phyloP scores from a whole-genome alignment of 1,139 yeast species.

The Scheffersomyces quercinus region DNA sequence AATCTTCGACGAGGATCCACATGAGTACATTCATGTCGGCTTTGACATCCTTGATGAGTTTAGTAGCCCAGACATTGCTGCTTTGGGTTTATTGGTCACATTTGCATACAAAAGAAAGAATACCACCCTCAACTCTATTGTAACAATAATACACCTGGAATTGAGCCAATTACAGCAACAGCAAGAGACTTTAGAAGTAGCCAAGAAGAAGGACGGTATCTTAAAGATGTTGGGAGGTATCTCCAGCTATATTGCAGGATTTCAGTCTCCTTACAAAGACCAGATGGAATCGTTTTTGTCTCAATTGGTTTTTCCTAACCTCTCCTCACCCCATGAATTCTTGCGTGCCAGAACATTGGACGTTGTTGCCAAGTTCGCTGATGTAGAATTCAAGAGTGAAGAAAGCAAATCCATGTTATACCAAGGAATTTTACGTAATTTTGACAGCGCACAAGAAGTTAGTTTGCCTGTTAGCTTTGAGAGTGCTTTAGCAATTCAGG shows the following conservation, averaged over 20 bases:
- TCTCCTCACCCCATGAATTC: constrained; percentile 66
- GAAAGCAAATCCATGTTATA: constrained; percentile 56
- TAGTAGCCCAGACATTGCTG: constrained; percentile 68
- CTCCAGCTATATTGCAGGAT: constrained; percentile 55
- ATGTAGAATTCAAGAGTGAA: constrained; percentile 52
- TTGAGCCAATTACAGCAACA: constrained; percentile 42
- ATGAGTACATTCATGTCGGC: constrained; percentile 80
- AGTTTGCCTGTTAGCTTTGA: constrained; percentile 80
- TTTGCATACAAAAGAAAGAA: constrained; percentile 67
- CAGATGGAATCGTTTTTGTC: constrained; percentile 74
- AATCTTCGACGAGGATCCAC: constrained; percentile 84
- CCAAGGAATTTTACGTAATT: constrained; percentile 65
- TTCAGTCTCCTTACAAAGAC: constrained; percentile 57
- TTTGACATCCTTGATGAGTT: constrained; percentile 66
- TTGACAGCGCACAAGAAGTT: constrained; percentile 42
- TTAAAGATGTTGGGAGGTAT: constrained; percentile 77
- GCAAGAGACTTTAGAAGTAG: constrained; percentile 54
- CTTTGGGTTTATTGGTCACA: constrained; percentile 61
- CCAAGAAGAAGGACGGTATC: constrained; percentile 77
- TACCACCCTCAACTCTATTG: constrained; percentile 60
- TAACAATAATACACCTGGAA: constrained; percentile 64
- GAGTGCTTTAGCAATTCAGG: constrained; percentile 84
- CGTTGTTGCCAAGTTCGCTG: constrained; percentile 69
- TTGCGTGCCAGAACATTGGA: constrained; percentile 86
- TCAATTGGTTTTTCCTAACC: constrained; percentile 69